Percentiles rank a stretch among this genome's conserved stretches.
Evolutionary conservation across 2,329 filamentous ascomycete genomes (phyloP).

Genomic region (Curvularia lunata): DNA sequence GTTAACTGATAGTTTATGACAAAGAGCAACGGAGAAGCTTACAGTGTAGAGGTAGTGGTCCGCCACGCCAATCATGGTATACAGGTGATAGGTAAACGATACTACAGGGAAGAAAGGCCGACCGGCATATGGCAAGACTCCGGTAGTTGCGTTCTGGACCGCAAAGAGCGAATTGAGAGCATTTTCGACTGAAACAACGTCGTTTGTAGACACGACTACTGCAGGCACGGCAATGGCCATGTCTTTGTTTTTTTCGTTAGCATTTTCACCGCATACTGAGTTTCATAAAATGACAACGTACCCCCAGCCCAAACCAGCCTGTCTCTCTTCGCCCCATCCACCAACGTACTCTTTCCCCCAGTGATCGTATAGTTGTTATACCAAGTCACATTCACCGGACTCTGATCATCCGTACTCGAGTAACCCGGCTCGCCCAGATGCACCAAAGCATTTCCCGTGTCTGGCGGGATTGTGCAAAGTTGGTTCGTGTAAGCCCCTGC

Average conservation of each 20-base stretch:
- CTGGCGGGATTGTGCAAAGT: conserved; percentile 49
- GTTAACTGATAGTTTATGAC: not conserved
- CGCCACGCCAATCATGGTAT: conserved; percentile 55
- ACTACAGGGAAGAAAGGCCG: conserved; percentile 50
- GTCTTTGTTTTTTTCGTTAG: conserved; percentile 46
- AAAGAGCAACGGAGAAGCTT: not conserved
- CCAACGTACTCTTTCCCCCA: conserved; percentile 47
- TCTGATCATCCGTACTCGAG: conserved; percentile 30
- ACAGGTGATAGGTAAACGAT: conserved; percentile 64
- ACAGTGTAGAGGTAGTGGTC: conserved; percentile 55
- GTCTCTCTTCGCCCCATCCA: conserved; percentile 66
- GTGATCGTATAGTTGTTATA: conserved; percentile 53
- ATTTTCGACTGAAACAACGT: conserved; percentile 59
- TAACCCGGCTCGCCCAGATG: conserved; percentile 39
- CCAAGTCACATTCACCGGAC: conserved; percentile 48
- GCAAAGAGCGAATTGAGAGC: conserved; percentile 58
- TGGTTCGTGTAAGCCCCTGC: conserved; percentile 52
- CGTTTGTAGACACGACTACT: conserved; percentile 62
- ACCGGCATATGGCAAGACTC: conserved; percentile 60
- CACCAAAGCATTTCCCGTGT: conserved; percentile 46
- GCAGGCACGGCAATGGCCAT: conserved; percentile 64
- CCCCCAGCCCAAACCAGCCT: conserved; percentile 65
- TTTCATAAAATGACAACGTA: conserved; percentile 11
- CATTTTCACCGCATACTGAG: not conserved
- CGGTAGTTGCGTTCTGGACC: conserved; percentile 51